Evolutionary conservation across 495 filamentous ascomycete genomes (phyloP), one percentile per base, ranked within the genome.

Genomic region (Pyrenopolyporus hunteri): DNA sequence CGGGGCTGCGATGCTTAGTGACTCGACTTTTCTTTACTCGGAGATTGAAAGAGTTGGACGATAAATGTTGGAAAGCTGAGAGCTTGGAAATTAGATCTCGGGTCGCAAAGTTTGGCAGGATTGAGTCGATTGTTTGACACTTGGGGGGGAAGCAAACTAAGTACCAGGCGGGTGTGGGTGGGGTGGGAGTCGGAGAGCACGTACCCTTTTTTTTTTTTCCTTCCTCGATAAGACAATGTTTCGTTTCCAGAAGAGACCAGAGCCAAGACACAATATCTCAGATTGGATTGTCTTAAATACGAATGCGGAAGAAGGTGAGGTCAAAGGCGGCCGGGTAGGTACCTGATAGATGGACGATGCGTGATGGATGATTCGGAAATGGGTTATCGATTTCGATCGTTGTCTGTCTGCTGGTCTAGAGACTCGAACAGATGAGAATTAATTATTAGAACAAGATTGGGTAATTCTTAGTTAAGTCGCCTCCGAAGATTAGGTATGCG

Each of bases 221-320:
- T 14, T 26, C 9, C 11, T 13, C 19, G 14, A 9, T 19, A 33
- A 53, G 40, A 42, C 32, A 29, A 4, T 51, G 57, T 44, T 47
- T 57, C 50, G 32, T 57, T 52, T 26, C 37, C 17, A 53, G 29
- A 6, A 40, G 28, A 48, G 31, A 50, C 50, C 31, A 51, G 36
- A 33, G 26, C 58, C 20, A 49, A 52, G 50, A 53, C 50, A 46
- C 32, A 20, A 6, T 28, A 14, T 35, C 45, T 60, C 43, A 57
- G 46, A 61, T 60, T 60, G 23, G 26, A 13, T 48, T 66, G 63
- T 66, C 63, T 66, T 56, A 43, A 46, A 46, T 66, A 61, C 63
- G 57, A 52, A 66, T 61, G 11, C 63, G 63, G 63, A 59, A 58
- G 32, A 65, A 11, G 33, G 33, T 22, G 37, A 37, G 43, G 43